Evolutionary conservation across 179 eudicot genomes (phyloP), one percentile per base, ranked within the genome.

Genomic region (Beta macrorhiza): DNA sequence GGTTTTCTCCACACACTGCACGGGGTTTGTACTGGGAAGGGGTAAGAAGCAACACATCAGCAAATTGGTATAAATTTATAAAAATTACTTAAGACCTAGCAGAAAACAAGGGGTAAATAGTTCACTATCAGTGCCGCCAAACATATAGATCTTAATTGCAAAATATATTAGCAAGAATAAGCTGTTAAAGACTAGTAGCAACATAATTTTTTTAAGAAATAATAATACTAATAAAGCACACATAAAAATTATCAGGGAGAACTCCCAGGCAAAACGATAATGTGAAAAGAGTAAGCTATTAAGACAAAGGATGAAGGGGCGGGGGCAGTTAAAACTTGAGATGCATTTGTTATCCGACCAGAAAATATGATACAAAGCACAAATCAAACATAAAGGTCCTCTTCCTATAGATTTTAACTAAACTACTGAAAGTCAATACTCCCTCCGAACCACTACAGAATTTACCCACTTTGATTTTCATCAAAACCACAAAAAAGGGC

Each of bases 1-100:
- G 61, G 97, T 87, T 86, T 86, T 94, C 81, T 97, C 99, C 82
- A 89, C 83, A 65, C 90, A 86, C 84, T 91, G 98, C 71, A 90
- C 84, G 56, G 99, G 97, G 82, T 87, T 97, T 81, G 93, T 68
- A 77, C 99, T 97, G 91, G 16, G 85, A 84, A 86, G 16, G 69
- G 15, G 74, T 15, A 77, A 63, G 56, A 64, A 79, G 69, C n/a
- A 51, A 25, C 71, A 78, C 11, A 52, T 74, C 68, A 79, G 71
- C 37, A 51, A 75, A 14, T 64, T 52, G 53, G 19, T 49, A 22
- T 8, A 45, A 3, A 67, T 19, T n/a, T 13, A 20, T 25, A 51
- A 56, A 19, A 64, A 11, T 20, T 52, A 80, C 42, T 6, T 56
- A 20, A 14, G 57, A 37, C 57, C 74, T 25, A 10, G 58, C 17